phyloP scores from a whole-genome alignment of 371 early-diverging fungal species.

The Batkoa obscura region DNA sequence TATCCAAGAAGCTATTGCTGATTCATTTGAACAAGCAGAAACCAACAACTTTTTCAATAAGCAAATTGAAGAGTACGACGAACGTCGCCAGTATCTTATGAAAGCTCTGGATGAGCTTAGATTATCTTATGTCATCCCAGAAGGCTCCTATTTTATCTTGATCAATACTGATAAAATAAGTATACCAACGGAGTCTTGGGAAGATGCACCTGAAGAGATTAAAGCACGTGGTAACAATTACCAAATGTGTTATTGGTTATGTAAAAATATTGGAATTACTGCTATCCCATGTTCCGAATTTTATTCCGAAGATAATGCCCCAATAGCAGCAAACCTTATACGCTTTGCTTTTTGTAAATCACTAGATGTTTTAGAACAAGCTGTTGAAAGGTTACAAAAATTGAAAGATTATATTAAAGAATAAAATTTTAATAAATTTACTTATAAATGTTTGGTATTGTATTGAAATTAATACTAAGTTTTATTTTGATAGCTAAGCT shows the following conservation, averaged over 20 bases:
- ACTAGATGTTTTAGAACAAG: conserved; percentile 59
- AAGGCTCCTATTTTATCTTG: conserved; percentile 86
- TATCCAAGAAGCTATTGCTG: conserved; percentile 76
- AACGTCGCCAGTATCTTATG: conserved; percentile 52
- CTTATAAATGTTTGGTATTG: background rate
- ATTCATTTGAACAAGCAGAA: conserved; percentile 45
- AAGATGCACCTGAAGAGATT: conserved; percentile 37
- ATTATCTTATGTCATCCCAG: conserved; percentile 64
- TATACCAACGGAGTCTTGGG: conserved; percentile 32
- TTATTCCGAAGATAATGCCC: conserved; percentile 48
- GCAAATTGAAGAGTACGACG: conserved; percentile 43
- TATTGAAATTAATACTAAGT: background rate
- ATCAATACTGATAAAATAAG: conserved; percentile 54
- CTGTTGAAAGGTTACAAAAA: conserved; percentile 41
- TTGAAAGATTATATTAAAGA: conserved; percentile 32
- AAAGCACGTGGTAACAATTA: conserved; percentile 48
- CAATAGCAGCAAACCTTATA: conserved; percentile 51
- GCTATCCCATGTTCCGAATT: conserved; percentile 88
- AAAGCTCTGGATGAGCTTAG: conserved; percentile 43
- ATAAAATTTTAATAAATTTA: too few relatives aligned
- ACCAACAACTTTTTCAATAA: conserved; percentile 42
- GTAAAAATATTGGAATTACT: conserved; percentile 76
- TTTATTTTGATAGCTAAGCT: background rate
- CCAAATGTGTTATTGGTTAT: conserved; percentile 69
- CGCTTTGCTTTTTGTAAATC: conserved; percentile 92